Evolutionary conservation across 163 green algal genomes (phyloP).

Genomic region (Scenedesmus sp.): DNA sequence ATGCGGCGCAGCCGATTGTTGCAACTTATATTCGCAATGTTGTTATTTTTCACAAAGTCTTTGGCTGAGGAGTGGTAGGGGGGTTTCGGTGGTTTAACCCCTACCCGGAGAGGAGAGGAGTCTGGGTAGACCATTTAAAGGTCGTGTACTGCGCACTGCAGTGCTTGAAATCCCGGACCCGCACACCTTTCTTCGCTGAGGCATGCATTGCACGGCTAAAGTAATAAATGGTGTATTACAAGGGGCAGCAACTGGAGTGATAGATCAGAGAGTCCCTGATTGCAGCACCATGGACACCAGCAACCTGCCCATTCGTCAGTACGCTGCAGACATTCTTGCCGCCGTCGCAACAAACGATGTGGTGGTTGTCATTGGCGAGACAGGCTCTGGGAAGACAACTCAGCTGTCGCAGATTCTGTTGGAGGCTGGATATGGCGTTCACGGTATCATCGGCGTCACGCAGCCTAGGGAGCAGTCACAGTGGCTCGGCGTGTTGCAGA

Average conservation of each 20-base stretch:
- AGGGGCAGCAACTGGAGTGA: neutral
- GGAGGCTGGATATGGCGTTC: slow-evolving; percentile 76
- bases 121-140: no score
- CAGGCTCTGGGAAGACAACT: slow-evolving; percentile 93
- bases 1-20: neutral
- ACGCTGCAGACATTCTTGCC: slow-evolving; percentile 65
- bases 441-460: slow-evolving; percentile 87
- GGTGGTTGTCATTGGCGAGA: slow-evolving; percentile 91
- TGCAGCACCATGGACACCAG: slow-evolving; percentile 30
- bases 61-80: no score
- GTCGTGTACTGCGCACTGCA: no score
- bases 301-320: slow-evolving; percentile 68
- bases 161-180: no score
- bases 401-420: slow-evolving; percentile 93
- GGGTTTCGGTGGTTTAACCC: no score
- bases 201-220: neutral
- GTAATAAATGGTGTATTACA: neutral
- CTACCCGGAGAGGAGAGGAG: no score
- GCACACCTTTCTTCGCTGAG: no score
- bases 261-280: no score
- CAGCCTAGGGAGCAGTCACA: slow-evolving; percentile 90
- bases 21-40: no score
- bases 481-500: slow-evolving; percentile 87
- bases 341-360: slow-evolving; percentile 65
- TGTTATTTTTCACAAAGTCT: no score